Base-by-base conservation (phyloP, 257 asterid species). In the Avicennia marina region DNA sequence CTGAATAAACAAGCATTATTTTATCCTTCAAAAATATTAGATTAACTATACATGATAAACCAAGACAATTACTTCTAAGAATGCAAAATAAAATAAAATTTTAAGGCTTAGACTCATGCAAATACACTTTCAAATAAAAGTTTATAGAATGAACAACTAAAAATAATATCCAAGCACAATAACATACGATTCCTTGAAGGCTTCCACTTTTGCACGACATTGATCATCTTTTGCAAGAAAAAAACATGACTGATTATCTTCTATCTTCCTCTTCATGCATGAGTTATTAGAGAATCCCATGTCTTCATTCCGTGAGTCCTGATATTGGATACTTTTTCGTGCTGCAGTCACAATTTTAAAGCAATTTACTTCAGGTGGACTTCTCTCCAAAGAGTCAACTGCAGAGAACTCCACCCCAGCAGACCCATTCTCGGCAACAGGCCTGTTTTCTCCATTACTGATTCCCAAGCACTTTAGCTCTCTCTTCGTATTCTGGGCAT, bases 171-270 rank as follows among this genome's bases (percentile, higher is more conserved):
- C 56, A 46, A 50, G 63, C 47, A 44, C 18, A 57, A 42, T 34
- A 76, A 69, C 97, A 46, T 84, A 93, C 99, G 56, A 61, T 76
- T 82, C 74, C 72, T 84, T 89, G 69, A 86, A 79, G 16, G 81
- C 88, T 67, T 84, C 94, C 74, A 89, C 81, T 69, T 79, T 52
- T 17, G 74, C 70, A 55, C 62, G 69, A 66, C 95, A 86, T 62
- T 73, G 73, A 38, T 72, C 74, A 56, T 84, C 94, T 66, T 67
- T 67, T 31, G 84, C 76, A 39, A 81, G 75, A 69, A 84, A 80
- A 61, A 79, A 64, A 73, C 85, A 78, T 32, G 85, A 27, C 45
- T 46, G 73, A 49, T 60, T 60, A 19, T 62, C 71, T 32, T 56
- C 65, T 19, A 49, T 66, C 73, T 84, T 86, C 78, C 86, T 89